phyloP scores from a whole-genome alignment of 805 yeast species.

The Pichia occidentalis region DNA sequence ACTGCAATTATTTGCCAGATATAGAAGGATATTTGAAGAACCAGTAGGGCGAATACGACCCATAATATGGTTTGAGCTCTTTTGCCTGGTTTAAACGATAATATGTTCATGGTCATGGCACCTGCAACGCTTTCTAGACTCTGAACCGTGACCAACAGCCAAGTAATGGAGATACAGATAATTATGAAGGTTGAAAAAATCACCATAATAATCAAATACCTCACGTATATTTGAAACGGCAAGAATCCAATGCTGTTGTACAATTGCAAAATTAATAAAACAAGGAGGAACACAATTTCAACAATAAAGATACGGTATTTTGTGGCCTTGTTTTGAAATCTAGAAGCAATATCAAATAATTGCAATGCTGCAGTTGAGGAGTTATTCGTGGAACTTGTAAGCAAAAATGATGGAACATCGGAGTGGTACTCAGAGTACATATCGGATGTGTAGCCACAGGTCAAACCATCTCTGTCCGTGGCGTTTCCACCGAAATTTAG shows the following conservation, averaged over 20 bases:
- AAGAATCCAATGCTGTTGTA: slow-evolving; percentile 11
- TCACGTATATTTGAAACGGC: slow-evolving; percentile 12
- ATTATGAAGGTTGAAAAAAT: slow-evolving; percentile 6
- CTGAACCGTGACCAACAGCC: slow-evolving; percentile 11
- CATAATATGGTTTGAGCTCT: slow-evolving; percentile 11
- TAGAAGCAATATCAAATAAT: slow-evolving; percentile 12
- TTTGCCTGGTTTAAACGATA: slow-evolving; percentile 6
- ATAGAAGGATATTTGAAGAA: slow-evolving; percentile 7
- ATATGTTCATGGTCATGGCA: slow-evolving; percentile 12
- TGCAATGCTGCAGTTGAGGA: slow-evolving; percentile 9
- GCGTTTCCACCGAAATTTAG: slow-evolving; percentile 11
- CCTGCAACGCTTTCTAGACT: slow-evolving; percentile 8
- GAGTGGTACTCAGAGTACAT: slow-evolving; percentile 7
- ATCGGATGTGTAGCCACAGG: slow-evolving; percentile 14
- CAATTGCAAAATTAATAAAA: slow-evolving; percentile 9
- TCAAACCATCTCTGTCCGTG: slow-evolving; percentile 1
- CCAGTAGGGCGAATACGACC: slow-evolving; percentile 11
- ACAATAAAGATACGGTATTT: slow-evolving; percentile 13
- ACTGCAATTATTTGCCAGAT: background rate
- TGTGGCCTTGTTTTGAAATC: slow-evolving; percentile 11
- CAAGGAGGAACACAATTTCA: slow-evolving; percentile 8
- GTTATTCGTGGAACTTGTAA: slow-evolving; percentile 8
- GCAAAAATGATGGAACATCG: slow-evolving; percentile 14
- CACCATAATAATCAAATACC: background rate
- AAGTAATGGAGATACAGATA: slow-evolving; percentile 10